phyloP scores from a whole-genome alignment of 352 stramenopile genomes.

The Pythium utonaiense region DNA sequence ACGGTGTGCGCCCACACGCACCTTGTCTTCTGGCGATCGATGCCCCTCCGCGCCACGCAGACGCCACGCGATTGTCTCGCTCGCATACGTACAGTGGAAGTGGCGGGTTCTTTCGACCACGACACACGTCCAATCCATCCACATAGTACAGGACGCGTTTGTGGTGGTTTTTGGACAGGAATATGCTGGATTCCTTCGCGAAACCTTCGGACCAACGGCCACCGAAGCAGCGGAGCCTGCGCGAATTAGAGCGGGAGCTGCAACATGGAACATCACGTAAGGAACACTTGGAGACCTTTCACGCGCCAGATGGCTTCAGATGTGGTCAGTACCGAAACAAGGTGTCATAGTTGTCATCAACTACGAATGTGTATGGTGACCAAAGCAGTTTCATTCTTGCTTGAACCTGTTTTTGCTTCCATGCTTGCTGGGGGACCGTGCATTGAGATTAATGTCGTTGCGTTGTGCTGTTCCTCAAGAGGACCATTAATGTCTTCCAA shows the following conservation, averaged over 20 bases:
- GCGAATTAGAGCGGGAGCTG: neutral
- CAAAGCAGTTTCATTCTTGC: too few relatives aligned
- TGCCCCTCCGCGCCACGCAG: neutral
- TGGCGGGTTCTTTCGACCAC: neutral
- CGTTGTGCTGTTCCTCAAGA: too few relatives aligned
- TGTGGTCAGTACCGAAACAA: neutral
- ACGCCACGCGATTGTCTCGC: too few relatives aligned
- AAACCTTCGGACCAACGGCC: neutral
- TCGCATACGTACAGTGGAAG: too few relatives aligned
- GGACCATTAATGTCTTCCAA: too few relatives aligned
- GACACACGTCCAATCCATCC: neutral
- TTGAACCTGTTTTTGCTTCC: too few relatives aligned
- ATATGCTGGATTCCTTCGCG: neutral
- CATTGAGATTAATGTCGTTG: neutral
- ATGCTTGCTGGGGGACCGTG: too few relatives aligned
- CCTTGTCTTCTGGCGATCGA: constrained; percentile 5
- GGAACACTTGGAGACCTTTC: neutral
- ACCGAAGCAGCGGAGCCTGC: neutral
- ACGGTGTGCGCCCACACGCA: neutral
- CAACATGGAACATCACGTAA: neutral
- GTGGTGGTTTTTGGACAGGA: neutral
- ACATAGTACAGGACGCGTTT: neutral
- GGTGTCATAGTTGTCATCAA: too few relatives aligned
- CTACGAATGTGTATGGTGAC: too few relatives aligned
- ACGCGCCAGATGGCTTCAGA: neutral